Evolutionary conservation across 208 protist genomes (phyloP), one percentile per base, ranked within the genome.

Genomic region (Leishmania aethiopica): DNA sequence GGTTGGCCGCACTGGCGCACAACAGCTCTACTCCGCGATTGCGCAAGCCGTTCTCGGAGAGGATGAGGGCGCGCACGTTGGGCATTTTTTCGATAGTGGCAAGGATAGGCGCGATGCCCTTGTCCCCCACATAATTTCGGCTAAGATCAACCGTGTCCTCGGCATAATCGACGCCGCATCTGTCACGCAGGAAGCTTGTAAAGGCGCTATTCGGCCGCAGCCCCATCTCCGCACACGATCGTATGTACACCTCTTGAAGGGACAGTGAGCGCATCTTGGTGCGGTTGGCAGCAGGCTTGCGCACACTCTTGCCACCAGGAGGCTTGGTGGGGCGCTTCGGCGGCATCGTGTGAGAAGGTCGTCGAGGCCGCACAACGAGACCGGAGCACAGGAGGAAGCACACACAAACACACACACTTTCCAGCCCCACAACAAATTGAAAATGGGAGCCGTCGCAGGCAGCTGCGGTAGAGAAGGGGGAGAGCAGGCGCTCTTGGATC

Each of bases 51-150:
- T 98, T 98, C 71, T 97, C 92, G 1, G 81, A 75, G 19, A 98
- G 72, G 3, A 91, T 82, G 8, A 98, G 64, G 0, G 83, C 79
- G 1, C 86, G 84, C 45, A 98, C 69, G 72, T 89, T 90, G 0
- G 86, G 76, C 42, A 88, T 86, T n/a, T 88, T 80, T 60, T 96
- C 86, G 13, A 98, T 37, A 28, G 96, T 90, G 0, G 82, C 73
- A 3, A 97, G 77, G 22, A 98, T 81, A 13, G 95, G 89, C 15
- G 93, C 59, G 11, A 98, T 71, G 13, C 95, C 95, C n/a, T 89
- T 91, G 83, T 98, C 94, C 1, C 95, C 96, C 3, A 98, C 77
- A 79, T 98, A 98, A 86, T 98, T 98, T 37, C 82, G 84, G 40
- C 86, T 95, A 22, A 98, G 81, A 74, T 98, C 92, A 7, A 98